These are phyloP conservation scores for Erodium chrysanthum DNA, from an alignment of 441 rosid genomes.

Conservation along the genomic window DNA sequence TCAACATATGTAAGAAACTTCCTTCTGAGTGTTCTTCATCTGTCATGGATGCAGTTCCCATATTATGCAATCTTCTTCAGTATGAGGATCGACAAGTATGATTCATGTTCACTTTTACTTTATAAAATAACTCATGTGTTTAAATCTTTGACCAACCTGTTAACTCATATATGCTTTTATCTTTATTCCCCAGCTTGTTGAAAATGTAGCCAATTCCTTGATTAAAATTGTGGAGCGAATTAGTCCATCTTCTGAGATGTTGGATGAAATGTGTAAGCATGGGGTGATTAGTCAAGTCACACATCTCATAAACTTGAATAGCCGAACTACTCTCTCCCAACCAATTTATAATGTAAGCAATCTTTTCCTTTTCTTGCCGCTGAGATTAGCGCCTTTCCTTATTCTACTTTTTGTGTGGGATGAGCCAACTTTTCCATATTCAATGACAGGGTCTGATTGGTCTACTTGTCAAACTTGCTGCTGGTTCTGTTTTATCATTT, in stretches of 20 bases:
- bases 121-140: constrained; percentile 9
- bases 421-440: constrained; percentile 22
- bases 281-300: constrained; percentile 59
- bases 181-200: constrained; percentile 61
- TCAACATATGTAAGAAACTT: constrained; percentile 81
- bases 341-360: constrained; percentile 62
- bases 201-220: constrained; percentile 73
- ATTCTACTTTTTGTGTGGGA: constrained; percentile 4
- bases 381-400: background rate
- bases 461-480: constrained; percentile 67
- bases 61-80: constrained; percentile 76
- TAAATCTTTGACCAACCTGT: constrained; percentile 12
- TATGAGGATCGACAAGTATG: constrained; percentile 85
- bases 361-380: constrained; percentile 14
- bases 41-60: constrained; percentile 79
- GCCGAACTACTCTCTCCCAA: constrained; percentile 72
- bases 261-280: constrained; percentile 79
- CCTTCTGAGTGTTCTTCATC: constrained; percentile 48
- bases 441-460: constrained; percentile 75
- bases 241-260: constrained; percentile 54
- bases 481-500: constrained; percentile 72
- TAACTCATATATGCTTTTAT: constrained; percentile 11
- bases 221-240: constrained; percentile 71
- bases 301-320: constrained; percentile 53
- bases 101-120: constrained; percentile 17